Conservation (phyloP, 1,284 basidiomycete genomes). For the Tausonia pullulans region DNA sequence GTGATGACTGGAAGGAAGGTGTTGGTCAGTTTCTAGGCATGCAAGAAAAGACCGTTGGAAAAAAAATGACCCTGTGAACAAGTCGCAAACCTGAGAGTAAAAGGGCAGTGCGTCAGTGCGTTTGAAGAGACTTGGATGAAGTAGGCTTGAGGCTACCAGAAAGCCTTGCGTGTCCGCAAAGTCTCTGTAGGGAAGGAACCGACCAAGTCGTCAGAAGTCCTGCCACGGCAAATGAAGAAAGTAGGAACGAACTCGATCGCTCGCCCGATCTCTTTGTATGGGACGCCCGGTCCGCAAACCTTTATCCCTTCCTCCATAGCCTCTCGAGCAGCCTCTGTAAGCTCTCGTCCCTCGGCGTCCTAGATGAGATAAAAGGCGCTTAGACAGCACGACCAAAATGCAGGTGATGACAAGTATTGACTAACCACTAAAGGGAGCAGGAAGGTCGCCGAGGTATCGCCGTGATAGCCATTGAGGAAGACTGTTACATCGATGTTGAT, state of each 20-base stretch:
- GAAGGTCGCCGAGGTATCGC: slow-evolving; percentile 74
- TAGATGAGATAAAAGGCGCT: slow-evolving; percentile 23
- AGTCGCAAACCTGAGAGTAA: slow-evolving; percentile 47
- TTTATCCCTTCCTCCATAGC: slow-evolving; percentile 62
- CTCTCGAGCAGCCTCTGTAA: slow-evolving; percentile 50
- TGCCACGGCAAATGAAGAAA: too few species aligned
- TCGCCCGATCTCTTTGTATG: slow-evolving; percentile 60
- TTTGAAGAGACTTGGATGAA: not conserved
- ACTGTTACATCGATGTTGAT: slow-evolving; percentile 77
- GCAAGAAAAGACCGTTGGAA: not conserved
- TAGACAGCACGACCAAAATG: not conserved
- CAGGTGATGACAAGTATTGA: not conserved
- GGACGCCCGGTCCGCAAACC: slow-evolving; percentile 63
- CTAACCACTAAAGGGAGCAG: slow-evolving; percentile 61
- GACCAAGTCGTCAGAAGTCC: not conserved
- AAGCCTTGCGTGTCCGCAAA: too few species aligned
- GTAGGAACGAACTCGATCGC: slow-evolving; percentile 51
- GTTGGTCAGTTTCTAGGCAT: not conserved
- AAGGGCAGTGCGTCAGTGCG: not conserved
- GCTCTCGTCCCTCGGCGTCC: slow-evolving; percentile 55
- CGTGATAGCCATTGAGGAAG: slow-evolving; percentile 66
- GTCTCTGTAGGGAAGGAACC: too few species aligned
- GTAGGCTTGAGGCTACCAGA: not conserved
- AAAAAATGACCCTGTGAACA: slow-evolving; percentile 38
- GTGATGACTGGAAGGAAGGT: slow-evolving; percentile 51